Evolutionary conservation across 2,329 filamentous ascomycete species (phyloP).

Genomic region (Epicoccum nigrum): DNA sequence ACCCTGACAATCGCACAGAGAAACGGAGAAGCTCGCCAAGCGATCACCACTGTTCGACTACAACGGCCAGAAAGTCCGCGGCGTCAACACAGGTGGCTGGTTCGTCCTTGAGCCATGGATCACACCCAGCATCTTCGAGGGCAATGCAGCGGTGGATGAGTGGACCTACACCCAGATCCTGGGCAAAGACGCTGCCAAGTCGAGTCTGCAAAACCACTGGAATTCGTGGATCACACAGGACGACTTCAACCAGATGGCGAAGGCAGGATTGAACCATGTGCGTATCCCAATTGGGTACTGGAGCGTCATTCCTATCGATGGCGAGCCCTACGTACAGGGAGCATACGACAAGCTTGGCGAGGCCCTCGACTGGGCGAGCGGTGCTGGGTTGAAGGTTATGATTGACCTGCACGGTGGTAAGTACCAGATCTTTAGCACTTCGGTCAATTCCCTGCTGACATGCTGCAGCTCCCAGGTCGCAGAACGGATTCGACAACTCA

Average conservation of each 20-base stretch:
- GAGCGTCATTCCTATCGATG: conserved; percentile 60
- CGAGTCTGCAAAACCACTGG: conserved; percentile 63
- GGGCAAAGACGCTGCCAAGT: conserved; percentile 56
- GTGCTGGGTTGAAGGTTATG: conserved; percentile 66
- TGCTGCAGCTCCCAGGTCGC: conserved; percentile 60
- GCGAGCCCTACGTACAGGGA: conserved; percentile 67
- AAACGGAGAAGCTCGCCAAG: conserved; percentile 30
- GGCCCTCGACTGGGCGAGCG: conserved; percentile 64
- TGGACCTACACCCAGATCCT: conserved; percentile 59
- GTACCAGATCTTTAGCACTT: conserved; percentile 24
- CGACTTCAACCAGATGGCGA: conserved; percentile 63
- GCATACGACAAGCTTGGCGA: conserved; percentile 64
- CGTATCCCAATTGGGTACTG: conserved; percentile 72
- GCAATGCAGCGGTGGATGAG: conserved; percentile 62
- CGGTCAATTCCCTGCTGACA: conserved; percentile 3
- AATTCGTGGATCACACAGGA: conserved; percentile 61
- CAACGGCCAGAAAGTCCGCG: conserved; percentile 61
- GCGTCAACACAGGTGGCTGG: conserved; percentile 71
- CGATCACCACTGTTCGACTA: conserved; percentile 58
- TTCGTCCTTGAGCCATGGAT: conserved; percentile 70
- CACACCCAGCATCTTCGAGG: conserved; percentile 65
- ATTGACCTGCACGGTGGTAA: conserved; percentile 71
- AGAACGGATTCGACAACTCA: conserved; percentile 73
- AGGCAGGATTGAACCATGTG: conserved; percentile 65
- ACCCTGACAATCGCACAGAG: background rate